Percentiles rank a stretch among this genome's conserved stretches.
Evolutionary conservation across 2,329 filamentous ascomycete species (phyloP).

Genomic region (Colletotrichum euphorbiae): DNA sequence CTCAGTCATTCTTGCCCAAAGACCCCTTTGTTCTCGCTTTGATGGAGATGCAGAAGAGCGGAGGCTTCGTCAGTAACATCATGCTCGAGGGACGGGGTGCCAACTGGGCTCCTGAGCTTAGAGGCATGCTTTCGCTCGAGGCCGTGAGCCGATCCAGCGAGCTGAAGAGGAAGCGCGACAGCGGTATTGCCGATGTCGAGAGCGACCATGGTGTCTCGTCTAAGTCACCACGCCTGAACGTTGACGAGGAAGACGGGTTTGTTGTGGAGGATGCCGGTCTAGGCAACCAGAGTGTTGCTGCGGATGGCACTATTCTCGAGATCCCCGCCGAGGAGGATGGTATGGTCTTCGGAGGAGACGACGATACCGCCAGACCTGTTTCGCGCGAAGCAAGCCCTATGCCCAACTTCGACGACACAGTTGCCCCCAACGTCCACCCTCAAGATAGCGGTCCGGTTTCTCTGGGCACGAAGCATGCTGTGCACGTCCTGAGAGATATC

Average conservation of each 20-base stretch:
- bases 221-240: constrained; percentile 76
- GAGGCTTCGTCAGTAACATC: constrained; percentile 88
- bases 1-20: constrained; percentile 84
- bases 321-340: constrained; percentile 70
- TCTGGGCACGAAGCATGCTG: constrained; percentile 92
- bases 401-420: constrained; percentile 83
- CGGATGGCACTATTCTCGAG: constrained; percentile 73
- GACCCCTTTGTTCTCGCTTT: constrained; percentile 89
- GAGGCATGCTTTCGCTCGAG: constrained; percentile 90
- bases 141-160: constrained; percentile 81
- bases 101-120: constrained; percentile 91
- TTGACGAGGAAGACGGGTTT: constrained; percentile 74
- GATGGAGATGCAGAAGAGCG: constrained; percentile 91
- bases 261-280: constrained; percentile 63
- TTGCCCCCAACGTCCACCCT: constrained; percentile 79
- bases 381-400: constrained; percentile 58
- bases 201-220: constrained; percentile 67
- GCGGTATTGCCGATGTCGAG: constrained; percentile 83
- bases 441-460: constrained; percentile 89
- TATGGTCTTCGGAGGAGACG: constrained; percentile 55
- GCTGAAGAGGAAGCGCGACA: constrained; percentile 93
- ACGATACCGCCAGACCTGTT: constrained; percentile 56
- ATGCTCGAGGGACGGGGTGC: constrained; percentile 83
- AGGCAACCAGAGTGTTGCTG: constrained; percentile 62
- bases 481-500: constrained; percentile 90